phyloP scores from a whole-genome alignment of 1,139 yeast genomes.

The Debaryomycetaceae sp. region DNA sequence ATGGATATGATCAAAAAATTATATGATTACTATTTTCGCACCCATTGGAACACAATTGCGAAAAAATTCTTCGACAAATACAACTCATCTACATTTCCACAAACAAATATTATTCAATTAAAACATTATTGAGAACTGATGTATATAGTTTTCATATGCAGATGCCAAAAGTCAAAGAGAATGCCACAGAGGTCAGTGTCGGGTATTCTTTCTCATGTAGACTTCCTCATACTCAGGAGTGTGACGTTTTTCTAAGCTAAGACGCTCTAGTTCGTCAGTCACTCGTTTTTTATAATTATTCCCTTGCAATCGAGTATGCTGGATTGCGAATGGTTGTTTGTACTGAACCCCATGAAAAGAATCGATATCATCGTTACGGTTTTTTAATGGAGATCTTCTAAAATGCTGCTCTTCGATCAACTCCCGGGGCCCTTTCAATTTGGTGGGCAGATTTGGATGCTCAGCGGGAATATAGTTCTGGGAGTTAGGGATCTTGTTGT shows the following conservation, averaged over 20 bases:
- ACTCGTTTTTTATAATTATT: conserved; percentile 31
- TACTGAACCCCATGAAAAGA: neutral
- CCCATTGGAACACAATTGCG: neutral
- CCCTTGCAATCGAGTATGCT: conserved; percentile 13
- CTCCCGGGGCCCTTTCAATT: conserved; percentile 42
- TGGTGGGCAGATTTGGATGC: conserved; percentile 17
- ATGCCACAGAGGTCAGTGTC: conserved; percentile 11
- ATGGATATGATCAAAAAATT: too few species aligned
- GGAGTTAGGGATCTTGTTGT: conserved; percentile 5
- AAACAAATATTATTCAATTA: neutral
- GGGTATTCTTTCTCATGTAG: conserved; percentile 30
- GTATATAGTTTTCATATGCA: neutral
- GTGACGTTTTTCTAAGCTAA: conserved; percentile 37
- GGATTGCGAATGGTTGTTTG: conserved; percentile 9
- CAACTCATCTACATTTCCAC: neutral
- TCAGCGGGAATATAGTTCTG: conserved; percentile 5
- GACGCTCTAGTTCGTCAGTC: conserved; percentile 43
- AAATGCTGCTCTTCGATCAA: conserved; percentile 24
- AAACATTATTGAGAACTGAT: neutral
- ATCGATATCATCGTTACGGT: conserved; percentile 27
- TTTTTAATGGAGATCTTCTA: conserved; percentile 35
- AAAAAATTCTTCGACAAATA: too few species aligned
- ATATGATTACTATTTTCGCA: neutral
- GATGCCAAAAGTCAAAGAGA: neutral
- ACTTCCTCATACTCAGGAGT: conserved; percentile 44